Conservation (phyloP, 148 eudicot genomes). For the Rhododendron ferrugineum region DNA sequence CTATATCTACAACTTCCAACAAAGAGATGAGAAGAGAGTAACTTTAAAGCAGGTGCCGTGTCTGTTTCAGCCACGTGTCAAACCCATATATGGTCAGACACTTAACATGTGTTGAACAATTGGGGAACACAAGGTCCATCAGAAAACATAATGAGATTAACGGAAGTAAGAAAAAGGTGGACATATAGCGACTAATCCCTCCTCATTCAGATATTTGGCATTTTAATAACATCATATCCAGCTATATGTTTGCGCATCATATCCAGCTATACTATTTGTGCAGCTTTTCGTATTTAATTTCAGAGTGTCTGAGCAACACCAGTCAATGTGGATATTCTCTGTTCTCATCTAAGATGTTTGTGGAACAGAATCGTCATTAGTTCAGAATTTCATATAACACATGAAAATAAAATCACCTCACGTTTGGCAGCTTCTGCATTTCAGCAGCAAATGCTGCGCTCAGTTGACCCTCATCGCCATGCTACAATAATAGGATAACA, state of each 20-base stretch:
- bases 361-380: background rate
- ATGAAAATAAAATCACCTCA: slow-evolving; percentile 55
- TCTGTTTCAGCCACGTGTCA: background rate
- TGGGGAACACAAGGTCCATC: background rate
- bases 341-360: background rate
- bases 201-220: background rate
- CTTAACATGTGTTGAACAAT: background rate
- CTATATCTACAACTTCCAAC: background rate
- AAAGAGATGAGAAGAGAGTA: background rate
- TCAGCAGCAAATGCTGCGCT: slow-evolving; percentile 68
- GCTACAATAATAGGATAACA: slow-evolving; percentile 37
- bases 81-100: background rate
- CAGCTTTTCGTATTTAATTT: background rate
- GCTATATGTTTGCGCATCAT: background rate
- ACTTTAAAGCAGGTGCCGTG: background rate
- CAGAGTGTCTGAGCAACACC: background rate
- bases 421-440: slow-evolving; percentile 81
- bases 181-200: background rate
- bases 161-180: background rate
- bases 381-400: background rate
- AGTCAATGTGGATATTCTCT: background rate
- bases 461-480: slow-evolving; percentile 80
- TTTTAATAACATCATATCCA: background rate
- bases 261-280: background rate
- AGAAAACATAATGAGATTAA: background rate